Conservation (phyloP, 2,329 filamentous ascomycete genomes). For the Aureobasidium zeae region DNA sequence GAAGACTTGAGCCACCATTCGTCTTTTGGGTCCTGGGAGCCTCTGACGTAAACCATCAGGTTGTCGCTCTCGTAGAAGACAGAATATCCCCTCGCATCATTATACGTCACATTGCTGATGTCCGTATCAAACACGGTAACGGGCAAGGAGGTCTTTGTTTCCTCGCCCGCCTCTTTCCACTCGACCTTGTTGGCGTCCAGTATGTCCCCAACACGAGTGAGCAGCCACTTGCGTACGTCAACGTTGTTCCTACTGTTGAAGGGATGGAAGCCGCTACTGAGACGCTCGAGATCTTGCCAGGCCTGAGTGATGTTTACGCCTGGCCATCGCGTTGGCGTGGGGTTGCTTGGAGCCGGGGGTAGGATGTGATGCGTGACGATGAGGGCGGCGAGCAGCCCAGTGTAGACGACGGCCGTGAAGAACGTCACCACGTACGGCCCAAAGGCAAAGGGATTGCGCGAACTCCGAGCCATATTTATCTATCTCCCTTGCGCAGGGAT, state of each 20-base stretch:
- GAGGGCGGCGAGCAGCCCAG: slow-evolving; percentile 60
- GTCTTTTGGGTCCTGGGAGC: slow-evolving; percentile 59
- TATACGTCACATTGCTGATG: slow-evolving; percentile 63
- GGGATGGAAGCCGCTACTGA: slow-evolving; percentile 72
- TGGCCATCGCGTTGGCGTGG: slow-evolving; percentile 37
- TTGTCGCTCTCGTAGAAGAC: slow-evolving; percentile 92
- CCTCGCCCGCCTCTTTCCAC: slow-evolving; percentile 23
- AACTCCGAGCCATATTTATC: slow-evolving; percentile 18
- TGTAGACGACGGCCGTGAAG: slow-evolving; percentile 65
- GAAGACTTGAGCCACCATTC: slow-evolving; percentile 57
- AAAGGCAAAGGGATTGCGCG: slow-evolving; percentile 55
- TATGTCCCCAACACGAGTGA: slow-evolving; percentile 62
- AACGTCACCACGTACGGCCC: slow-evolving; percentile 72
- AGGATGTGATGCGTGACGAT: slow-evolving; percentile 67
- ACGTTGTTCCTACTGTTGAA: slow-evolving; percentile 85
- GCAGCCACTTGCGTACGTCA: slow-evolving; percentile 64
- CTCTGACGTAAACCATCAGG: slow-evolving; percentile 82
- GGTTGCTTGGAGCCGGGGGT: slow-evolving; percentile 61
- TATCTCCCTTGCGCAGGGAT: too few species aligned
- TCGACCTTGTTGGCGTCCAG: slow-evolving; percentile 50
- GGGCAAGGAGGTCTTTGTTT: slow-evolving; percentile 17
- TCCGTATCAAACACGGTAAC: slow-evolving; percentile 68
- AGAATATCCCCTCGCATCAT: slow-evolving; percentile 22
- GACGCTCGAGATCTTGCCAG: slow-evolving; percentile 69
- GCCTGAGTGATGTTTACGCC: slow-evolving; percentile 78